These are phyloP conservation scores for Desmodesmus armatus DNA, from an alignment of 139 green algal species.

Conservation along the genomic window DNA sequence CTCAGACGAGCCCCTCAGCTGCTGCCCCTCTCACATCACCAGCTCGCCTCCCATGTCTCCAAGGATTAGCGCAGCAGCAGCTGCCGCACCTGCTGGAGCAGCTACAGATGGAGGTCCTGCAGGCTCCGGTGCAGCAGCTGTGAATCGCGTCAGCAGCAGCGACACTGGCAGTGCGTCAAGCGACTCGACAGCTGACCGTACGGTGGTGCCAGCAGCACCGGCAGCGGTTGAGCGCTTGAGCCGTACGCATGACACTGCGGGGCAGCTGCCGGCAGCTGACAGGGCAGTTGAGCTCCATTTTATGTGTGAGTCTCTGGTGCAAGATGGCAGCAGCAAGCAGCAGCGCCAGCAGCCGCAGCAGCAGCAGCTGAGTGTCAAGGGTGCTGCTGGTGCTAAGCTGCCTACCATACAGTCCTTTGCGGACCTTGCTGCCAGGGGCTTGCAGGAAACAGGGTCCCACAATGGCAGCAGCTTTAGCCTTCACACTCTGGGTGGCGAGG, in stretches of 20 bases:
- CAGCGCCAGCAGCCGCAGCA: constrained; percentile 12
- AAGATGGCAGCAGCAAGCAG: background rate
- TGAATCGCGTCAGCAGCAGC: background rate
- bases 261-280: background rate
- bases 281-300: constrained; percentile 21
- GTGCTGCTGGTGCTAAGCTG: background rate
- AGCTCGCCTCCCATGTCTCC: too few relatives aligned
- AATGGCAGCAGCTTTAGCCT: constrained; percentile 4
- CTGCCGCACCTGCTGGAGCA: too few relatives aligned
- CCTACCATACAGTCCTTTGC: too few relatives aligned
- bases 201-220: background rate
- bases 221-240: background rate
- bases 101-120: too few relatives aligned
- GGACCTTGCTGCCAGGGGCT: too few relatives aligned
- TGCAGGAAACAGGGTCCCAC: too few relatives aligned
- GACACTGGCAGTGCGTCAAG: background rate
- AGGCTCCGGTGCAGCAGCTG: too few relatives aligned
- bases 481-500: too few relatives aligned
- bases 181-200: too few relatives aligned
- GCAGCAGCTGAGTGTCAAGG: constrained; percentile 7
- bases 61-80: background rate
- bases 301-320: background rate
- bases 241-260: background rate
- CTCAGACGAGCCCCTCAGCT: background rate
- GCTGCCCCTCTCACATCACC: too few relatives aligned